phyloP scores from a whole-genome alignment of 208 protist species.

The Naegleria fowleri region DNA sequence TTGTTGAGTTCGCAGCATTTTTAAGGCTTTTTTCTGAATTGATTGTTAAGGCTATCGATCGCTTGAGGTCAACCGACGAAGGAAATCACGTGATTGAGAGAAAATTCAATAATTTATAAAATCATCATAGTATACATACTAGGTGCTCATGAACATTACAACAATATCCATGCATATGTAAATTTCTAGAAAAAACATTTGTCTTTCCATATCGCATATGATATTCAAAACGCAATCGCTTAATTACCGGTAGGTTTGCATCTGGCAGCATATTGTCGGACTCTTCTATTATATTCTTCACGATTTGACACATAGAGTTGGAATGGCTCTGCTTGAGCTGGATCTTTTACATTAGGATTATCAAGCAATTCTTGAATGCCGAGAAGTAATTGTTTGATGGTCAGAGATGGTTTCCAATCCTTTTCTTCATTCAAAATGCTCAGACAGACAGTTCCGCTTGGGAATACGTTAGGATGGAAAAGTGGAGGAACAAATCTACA shows the following conservation, averaged over 20 bases:
- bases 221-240: too few relatives aligned
- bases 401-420: conserved; percentile 96
- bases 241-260: neutral
- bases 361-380: conserved; percentile 97
- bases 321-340: conserved; percentile 71
- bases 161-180: too few relatives aligned
- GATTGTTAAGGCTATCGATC: too few relatives aligned
- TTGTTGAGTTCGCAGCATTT: neutral
- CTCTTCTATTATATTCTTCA: conserved; percentile 16
- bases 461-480: conserved; percentile 99
- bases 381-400: conserved; percentile 95
- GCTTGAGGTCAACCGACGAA: too few relatives aligned
- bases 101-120: too few relatives aligned
- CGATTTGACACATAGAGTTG: neutral
- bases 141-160: too few relatives aligned
- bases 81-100: too few relatives aligned
- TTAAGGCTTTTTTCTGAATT: too few relatives aligned
- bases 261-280: neutral
- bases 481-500: conserved; percentile 76
- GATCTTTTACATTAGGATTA: conserved; percentile 93
- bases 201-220: too few relatives aligned
- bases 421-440: conserved; percentile 98
- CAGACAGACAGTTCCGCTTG: conserved; percentile 96
- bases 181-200: too few relatives aligned
- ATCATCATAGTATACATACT: too few relatives aligned